These are phyloP conservation scores for Pharus latifolius DNA, from an alignment of 176 grass and related monocot species.

Conservation along the genomic window DNA sequence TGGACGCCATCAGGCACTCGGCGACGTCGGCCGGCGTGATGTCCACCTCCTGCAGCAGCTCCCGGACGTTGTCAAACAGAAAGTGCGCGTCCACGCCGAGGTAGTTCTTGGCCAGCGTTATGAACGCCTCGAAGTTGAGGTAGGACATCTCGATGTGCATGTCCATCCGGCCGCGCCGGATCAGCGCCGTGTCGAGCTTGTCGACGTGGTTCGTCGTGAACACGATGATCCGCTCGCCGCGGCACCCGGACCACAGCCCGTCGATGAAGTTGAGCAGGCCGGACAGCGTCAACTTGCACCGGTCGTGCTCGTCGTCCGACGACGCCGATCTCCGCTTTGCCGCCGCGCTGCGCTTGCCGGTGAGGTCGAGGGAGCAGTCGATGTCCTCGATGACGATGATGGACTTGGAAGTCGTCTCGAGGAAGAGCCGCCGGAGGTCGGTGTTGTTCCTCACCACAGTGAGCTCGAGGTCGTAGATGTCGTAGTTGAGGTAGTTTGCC, in stretches of 20 bases:
- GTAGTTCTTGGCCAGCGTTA: conserved; percentile 17
- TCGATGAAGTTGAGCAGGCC: conserved; percentile 49
- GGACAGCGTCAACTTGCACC: conserved; percentile 23
- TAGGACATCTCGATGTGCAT: conserved; percentile 49
- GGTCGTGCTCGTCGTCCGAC: background rate
- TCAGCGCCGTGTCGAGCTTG: conserved; percentile 34
- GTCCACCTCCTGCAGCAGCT: background rate
- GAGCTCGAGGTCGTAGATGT: conserved; percentile 44
- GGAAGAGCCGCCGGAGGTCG: conserved; percentile 40
- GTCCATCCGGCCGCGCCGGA: conserved; percentile 40
- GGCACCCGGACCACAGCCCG: conserved; percentile 40
- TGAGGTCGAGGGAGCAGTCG: conserved; percentile 71
- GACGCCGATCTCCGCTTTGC: no score
- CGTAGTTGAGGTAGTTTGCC: conserved; percentile 35
- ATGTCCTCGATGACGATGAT: conserved; percentile 89
- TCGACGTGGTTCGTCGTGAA: conserved; percentile 41
- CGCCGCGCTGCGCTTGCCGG: conserved; percentile 24
- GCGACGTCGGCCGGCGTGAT: conserved; percentile 26
- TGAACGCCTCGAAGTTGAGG: conserved; percentile 31
- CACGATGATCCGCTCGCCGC: conserved; percentile 28
- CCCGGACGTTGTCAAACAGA: background rate
- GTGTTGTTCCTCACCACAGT: conserved; percentile 26
- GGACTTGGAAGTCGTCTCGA: conserved; percentile 31
- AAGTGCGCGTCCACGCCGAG: background rate
- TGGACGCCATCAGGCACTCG: conserved; percentile 21